A percentile compares a stretch with the other conserved stretches of the same genome.
These are phyloP conservation scores for Tagetes patula DNA, from an alignment of 129 eudicot genomes.

Conservation along the genomic window DNA sequence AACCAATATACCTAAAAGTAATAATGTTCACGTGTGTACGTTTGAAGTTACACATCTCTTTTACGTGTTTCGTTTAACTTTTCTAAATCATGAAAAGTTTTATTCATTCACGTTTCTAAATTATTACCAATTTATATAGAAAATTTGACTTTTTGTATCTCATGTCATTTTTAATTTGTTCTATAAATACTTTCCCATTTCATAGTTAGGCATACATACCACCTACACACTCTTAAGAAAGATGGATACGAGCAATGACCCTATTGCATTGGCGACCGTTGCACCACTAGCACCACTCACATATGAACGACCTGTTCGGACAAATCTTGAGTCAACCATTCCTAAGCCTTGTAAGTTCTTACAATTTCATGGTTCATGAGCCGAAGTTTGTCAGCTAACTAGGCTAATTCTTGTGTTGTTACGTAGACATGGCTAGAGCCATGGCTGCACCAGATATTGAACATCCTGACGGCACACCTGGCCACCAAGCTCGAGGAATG, in stretches of 20 bases:
- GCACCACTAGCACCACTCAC: slow-evolving; percentile 53
- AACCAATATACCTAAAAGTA: too few species aligned
- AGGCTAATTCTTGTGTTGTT: neutral
- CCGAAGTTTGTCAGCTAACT: neutral
- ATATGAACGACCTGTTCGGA: slow-evolving; percentile 39
- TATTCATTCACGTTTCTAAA: too few species aligned
- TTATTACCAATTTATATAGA: too few species aligned
- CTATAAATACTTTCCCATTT: neutral
- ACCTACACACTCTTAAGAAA: neutral
- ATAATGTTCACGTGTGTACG: too few species aligned
- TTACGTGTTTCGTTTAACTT: too few species aligned
- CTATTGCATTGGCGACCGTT: slow-evolving; percentile 25
- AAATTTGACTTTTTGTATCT: too few species aligned
- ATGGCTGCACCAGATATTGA: slow-evolving; percentile 43
- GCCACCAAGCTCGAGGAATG: slow-evolving; percentile 28
- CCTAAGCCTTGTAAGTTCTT: slow-evolving; percentile 57
- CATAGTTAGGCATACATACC: neutral
- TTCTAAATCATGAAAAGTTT: too few species aligned
- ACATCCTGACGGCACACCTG: slow-evolving; percentile 46
- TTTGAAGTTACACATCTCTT: too few species aligned
- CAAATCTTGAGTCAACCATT: slow-evolving; percentile 43
- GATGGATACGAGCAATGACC: slow-evolving; percentile 11
- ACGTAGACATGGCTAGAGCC: slow-evolving; percentile 45
- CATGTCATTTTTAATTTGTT: neutral
- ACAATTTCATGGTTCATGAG: neutral